Evolutionary conservation across 495 filamentous ascomycete species (phyloP), one percentile per base, ranked within the genome.

Genomic region (Podospora pseudoanserina): DNA sequence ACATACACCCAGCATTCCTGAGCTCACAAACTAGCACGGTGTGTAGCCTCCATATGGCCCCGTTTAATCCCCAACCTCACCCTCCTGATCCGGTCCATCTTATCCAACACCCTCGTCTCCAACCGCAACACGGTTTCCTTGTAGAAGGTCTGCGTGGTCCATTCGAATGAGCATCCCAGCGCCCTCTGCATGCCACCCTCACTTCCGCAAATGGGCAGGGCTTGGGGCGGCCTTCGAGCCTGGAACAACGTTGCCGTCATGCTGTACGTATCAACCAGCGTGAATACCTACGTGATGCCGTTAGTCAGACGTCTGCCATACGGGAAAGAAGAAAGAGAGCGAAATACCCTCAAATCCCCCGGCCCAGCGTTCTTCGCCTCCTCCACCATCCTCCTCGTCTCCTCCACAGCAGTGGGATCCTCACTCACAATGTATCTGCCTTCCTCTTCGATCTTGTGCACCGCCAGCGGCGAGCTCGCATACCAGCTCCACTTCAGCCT

Each of bases 101-200:
- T 39, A 9, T 74, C 67, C 30, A 73, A 44, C 3, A 70, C 65
- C 27, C 34, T 32, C 16, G 76, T 76, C 39, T 75, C 70, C 64
- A 81, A 72, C 19, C 79, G 65, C 60, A 80, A 59, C 3, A 82
- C 79, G 23, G 80, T 75, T 67, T 81, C 79, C 3, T 75, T 67
- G 56, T 74, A 75, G 18, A 81, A 60, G 3, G 71, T 77, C 28
- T 70, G 62, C 5, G 65, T 75, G 5, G 67, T 67, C 67, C 68
- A 74, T 53, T 80, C 75, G 56, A 75, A 80, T n/a, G 74, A 77
- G 60, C 79, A 81, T 3, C 73, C 66, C 32, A 82, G 34, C 23
- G 79, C 74, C 11, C 80, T 67, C 59, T 77, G 73, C 78, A 79
- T 81, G 19, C 79, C 80, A 1, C 80, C 80, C 68, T 83, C 80